Conservation (phyloP, 768 basidiomycete genomes). For the Termitomyces sp. region DNA sequence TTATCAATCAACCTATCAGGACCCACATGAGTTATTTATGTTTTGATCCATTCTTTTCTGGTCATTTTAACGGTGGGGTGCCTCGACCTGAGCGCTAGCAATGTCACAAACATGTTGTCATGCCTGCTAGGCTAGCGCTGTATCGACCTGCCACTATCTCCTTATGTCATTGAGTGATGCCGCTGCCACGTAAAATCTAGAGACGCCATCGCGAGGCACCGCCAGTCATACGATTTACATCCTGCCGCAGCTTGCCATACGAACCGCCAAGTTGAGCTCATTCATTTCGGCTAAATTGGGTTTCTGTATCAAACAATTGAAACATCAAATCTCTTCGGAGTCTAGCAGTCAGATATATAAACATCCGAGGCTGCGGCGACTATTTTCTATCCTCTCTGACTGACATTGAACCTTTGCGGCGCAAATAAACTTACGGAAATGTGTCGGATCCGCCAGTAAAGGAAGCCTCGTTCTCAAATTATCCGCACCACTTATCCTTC, state of each 20-base stretch:
- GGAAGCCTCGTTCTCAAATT: neutral
- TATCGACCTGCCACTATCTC: neutral
- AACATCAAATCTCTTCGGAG: neutral
- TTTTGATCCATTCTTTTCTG: neutral
- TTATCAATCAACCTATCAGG: neutral
- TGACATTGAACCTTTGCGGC: neutral
- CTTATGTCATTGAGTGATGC: neutral
- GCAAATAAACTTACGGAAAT: neutral
- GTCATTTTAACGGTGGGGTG: neutral
- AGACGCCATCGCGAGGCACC: neutral
- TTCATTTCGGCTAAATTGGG: neutral
- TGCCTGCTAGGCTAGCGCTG: neutral
- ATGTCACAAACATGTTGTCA: neutral
- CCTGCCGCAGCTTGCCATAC: no score
- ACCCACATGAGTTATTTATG: neutral
- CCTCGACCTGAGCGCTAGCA: neutral
- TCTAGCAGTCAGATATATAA: neutral
- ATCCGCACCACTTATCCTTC: neutral
- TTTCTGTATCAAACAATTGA: neutral
- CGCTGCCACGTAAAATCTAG: neutral
- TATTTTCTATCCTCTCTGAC: neutral
- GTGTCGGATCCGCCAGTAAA: slow-evolving; percentile 12
- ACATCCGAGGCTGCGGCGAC: neutral
- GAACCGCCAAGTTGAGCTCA: neutral
- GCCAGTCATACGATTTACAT: neutral